Percentiles rank a stretch among this genome's conserved stretches.
Conservation (phyloP, 2,329 filamentous ascomycete genomes). For the Fusarium incarnatum region DNA sequence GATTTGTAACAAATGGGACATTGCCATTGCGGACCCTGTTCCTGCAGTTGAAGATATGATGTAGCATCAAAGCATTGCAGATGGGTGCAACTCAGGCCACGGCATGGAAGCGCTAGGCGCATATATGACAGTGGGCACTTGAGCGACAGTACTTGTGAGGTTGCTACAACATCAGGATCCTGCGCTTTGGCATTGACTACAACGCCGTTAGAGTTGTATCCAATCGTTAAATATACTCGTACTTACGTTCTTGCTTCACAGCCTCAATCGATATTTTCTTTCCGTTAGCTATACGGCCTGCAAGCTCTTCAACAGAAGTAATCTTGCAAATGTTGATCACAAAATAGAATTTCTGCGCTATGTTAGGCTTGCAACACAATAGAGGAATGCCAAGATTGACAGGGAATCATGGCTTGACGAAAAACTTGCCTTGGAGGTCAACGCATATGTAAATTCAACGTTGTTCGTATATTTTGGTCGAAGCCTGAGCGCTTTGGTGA, state of each 20-base stretch:
- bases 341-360: slow-evolving; percentile 75
- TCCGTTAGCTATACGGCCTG: slow-evolving; percentile 71
- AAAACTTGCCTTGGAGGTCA: slow-evolving; percentile 82
- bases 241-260: slow-evolving; percentile 85
- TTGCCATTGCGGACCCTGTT: slow-evolving; percentile 96
- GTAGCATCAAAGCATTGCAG: slow-evolving; percentile 95
- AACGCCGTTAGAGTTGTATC: slow-evolving; percentile 35
- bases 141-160: slow-evolving; percentile 87
- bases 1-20: slow-evolving; percentile 93
- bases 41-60: slow-evolving; percentile 92
- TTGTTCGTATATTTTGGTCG: slow-evolving; percentile 79
- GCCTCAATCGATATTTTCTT: slow-evolving; percentile 82
- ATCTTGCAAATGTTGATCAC: slow-evolving; percentile 80
- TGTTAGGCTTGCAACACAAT: slow-evolving; percentile 29
- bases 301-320: slow-evolving; percentile 77
- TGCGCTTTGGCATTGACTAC: slow-evolving; percentile 83
- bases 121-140: slow-evolving; percentile 93
- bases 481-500: slow-evolving; percentile 80
- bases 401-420: slow-evolving; percentile 24
- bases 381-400: slow-evolving; percentile 37
- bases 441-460: slow-evolving; percentile 88
- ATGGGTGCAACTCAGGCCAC: slow-evolving; percentile 83
- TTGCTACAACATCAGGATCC: slow-evolving; percentile 90
- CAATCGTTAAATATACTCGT: slow-evolving; percentile 20
- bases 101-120: slow-evolving; percentile 82